Base-by-base conservation (phyloP, 257 asterid species). In the Solanum habrochaites region DNA sequence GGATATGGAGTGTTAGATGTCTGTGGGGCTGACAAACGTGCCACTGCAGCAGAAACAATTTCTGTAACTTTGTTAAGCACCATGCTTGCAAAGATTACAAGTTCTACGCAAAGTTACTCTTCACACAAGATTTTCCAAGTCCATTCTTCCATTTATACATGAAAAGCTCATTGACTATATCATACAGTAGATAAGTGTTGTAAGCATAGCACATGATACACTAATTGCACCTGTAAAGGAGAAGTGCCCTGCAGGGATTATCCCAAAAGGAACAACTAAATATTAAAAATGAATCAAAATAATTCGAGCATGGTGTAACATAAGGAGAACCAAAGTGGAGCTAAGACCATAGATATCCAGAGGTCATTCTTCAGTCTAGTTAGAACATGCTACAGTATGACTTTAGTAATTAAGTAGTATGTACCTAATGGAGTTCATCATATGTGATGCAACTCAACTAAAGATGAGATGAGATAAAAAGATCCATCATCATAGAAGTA, bases 51-150 rank as follows among this genome's bases (percentile, higher is more conserved):
- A 45, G 97, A 92, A 85, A 95, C 47, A 32, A 93, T 69, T 83
- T 95, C 97, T 18, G 92, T 87, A 91, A 95, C 84, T 92, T 91
- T 95, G 75, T 91, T 88, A 66, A 92, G 90, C 85, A 93, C 93
- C 98, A 95, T 96, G 83, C 81, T 90, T 89, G 88, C 81, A 39
- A 86, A 86, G 88, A 35, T 64, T 83, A 75, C 85, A 18, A 83
- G 90, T 49, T 64, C 69, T 80, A 87, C 39, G 66, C 87, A 82
- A 66, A 86, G 80, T 71, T 64, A 86, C 70, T 67, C 43, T 64
- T 60, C 49, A 31, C 64, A 20, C 42, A 37, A 82, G 58, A n/a
- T 23, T 25, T 45, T 72, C 52, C 83, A 43, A 49, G 60, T 62
- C 72, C 70, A 35, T 73, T 75, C 49, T 72, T 72, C 13, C n/a